phyloP scores from a whole-genome alignment of 2,329 filamentous ascomycete species.

The Arthrobotrys sphaeroides region DNA sequence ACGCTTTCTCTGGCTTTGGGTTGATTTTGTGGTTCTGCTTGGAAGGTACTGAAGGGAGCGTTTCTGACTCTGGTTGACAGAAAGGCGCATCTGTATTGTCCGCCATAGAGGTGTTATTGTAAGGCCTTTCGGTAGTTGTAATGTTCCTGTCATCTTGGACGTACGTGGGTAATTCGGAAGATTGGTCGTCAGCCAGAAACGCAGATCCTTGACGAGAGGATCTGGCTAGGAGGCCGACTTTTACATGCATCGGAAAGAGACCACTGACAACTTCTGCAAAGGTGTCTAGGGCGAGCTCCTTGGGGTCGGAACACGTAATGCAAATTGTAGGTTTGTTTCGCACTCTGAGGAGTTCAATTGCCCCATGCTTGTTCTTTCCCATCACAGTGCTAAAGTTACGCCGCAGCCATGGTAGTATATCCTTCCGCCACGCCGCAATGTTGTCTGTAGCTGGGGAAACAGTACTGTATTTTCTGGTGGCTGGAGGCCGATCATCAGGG shows the following conservation, averaged over 20 bases:
- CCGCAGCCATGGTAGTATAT: slow-evolving; percentile 51
- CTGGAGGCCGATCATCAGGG: slow-evolving; percentile 30
- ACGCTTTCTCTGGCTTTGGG: slow-evolving; percentile 26
- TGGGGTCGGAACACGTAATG: slow-evolving; percentile 53
- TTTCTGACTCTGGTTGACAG: not conserved
- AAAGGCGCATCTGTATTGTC: not conserved
- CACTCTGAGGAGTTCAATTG: slow-evolving; percentile 50
- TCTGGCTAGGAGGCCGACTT: slow-evolving; percentile 46
- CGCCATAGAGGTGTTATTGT: not conserved
- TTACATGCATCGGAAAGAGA: slow-evolving; percentile 52
- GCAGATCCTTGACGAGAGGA: slow-evolving; percentile 7
- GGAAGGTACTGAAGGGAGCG: not conserved
- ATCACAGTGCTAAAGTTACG: slow-evolving; percentile 52
- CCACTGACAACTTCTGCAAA: slow-evolving; percentile 51
- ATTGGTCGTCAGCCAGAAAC: not conserved
- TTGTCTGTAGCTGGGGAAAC: slow-evolving; percentile 49
- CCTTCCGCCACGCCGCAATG: slow-evolving; percentile 45
- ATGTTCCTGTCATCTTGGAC: not conserved
- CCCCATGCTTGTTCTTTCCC: slow-evolving; percentile 53
- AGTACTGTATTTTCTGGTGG: slow-evolving; percentile 49
- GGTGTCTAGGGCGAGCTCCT: slow-evolving; percentile 44
- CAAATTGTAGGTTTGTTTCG: slow-evolving; percentile 53
- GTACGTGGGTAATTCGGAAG: not conserved
- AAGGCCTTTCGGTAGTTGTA: not conserved
- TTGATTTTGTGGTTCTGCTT: not conserved